Percentiles rank a stretch among this genome's conserved stretches.
These are phyloP conservation scores for Mallotus japonicus DNA, from an alignment of 441 rosid species.

Conservation along the genomic window DNA sequence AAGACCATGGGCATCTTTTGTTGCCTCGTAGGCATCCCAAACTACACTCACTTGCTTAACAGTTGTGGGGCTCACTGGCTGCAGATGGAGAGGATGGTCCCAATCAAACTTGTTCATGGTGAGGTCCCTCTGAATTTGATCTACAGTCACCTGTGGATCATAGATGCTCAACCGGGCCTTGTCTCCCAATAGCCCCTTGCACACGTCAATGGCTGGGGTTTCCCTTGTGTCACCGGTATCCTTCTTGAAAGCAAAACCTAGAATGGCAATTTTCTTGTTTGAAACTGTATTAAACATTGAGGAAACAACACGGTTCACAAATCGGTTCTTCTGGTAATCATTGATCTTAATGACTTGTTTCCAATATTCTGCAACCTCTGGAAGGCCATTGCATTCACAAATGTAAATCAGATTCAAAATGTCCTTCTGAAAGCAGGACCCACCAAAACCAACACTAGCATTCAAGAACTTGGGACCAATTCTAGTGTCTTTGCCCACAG, in stretches of 20 bases:
- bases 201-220: slow-evolving; percentile 93
- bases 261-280: slow-evolving; percentile 71
- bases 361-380: slow-evolving; percentile 94
- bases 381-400: slow-evolving; percentile 92
- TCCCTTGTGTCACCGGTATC: slow-evolving; percentile 96
- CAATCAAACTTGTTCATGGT: slow-evolving; percentile 91
- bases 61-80: slow-evolving; percentile 77
- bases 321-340: slow-evolving; percentile 85
- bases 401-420: slow-evolving; percentile 86
- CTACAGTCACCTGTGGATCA: slow-evolving; percentile 90
- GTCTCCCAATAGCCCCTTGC: slow-evolving; percentile 93
- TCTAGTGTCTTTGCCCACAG: slow-evolving; percentile 80
- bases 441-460: slow-evolving; percentile 93
- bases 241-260: slow-evolving; percentile 94
- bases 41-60: slow-evolving; percentile 67
- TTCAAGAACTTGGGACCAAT: slow-evolving; percentile 88
- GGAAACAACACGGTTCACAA: slow-evolving; percentile 83
- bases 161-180: slow-evolving; percentile 85
- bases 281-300: slow-evolving; percentile 96
- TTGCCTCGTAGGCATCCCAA: slow-evolving; percentile 87
- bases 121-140: slow-evolving; percentile 90
- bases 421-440: slow-evolving; percentile 94
- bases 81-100: slow-evolving; percentile 95
- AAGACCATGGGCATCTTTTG: slow-evolving; percentile 82
- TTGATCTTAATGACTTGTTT: slow-evolving; percentile 93